These are phyloP conservation scores for Dothideomycetes sp. DNA, from an alignment of 2,329 filamentous ascomycete genomes.

Conservation along the genomic window DNA sequence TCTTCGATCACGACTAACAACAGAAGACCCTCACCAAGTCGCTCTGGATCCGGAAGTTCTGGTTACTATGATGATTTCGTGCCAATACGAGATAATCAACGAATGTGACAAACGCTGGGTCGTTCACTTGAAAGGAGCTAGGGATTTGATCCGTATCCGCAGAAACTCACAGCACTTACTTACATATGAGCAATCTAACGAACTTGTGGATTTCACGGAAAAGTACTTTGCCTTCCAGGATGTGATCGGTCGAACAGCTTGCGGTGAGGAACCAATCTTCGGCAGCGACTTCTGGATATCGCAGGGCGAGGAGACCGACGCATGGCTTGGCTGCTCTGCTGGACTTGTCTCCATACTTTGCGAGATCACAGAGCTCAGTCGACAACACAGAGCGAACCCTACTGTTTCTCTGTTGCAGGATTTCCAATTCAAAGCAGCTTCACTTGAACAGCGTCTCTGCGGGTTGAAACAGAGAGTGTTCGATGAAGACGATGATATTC, in stretches of 20 bases:
- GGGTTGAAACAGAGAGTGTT: conserved; percentile 28
- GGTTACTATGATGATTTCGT: conserved; percentile 39
- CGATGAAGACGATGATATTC: conserved; percentile 25
- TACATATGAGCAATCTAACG: not conserved
- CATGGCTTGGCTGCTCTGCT: conserved; percentile 43
- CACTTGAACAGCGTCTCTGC: conserved; percentile 28
- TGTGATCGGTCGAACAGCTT: conserved; percentile 43
- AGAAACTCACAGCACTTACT: conserved; percentile 16
- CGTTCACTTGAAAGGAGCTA: conserved; percentile 39
- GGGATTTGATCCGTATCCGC: conserved; percentile 37
- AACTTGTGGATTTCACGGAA: conserved; percentile 31
- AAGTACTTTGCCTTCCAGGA: conserved; percentile 45
- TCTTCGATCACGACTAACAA: conserved; percentile 28
- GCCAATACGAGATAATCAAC: conserved; percentile 34
- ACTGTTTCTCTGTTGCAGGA: conserved; percentile 18
- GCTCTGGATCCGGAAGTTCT: conserved; percentile 27
- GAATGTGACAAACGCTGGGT: conserved; percentile 39
- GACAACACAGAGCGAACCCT: conserved; percentile 24
- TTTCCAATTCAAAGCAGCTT: conserved; percentile 28
- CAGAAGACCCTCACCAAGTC: conserved; percentile 19
- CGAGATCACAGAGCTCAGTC: conserved; percentile 40
- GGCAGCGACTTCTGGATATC: conserved; percentile 40
- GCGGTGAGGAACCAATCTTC: conserved; percentile 39
- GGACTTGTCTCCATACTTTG: conserved; percentile 39
- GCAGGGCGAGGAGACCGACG: conserved; percentile 30